A percentile compares a stretch with the other conserved stretches of the same genome.
Evolutionary conservation across 768 basidiomycete species (phyloP).

Genomic region (Hygrophoropsis aurantiaca): DNA sequence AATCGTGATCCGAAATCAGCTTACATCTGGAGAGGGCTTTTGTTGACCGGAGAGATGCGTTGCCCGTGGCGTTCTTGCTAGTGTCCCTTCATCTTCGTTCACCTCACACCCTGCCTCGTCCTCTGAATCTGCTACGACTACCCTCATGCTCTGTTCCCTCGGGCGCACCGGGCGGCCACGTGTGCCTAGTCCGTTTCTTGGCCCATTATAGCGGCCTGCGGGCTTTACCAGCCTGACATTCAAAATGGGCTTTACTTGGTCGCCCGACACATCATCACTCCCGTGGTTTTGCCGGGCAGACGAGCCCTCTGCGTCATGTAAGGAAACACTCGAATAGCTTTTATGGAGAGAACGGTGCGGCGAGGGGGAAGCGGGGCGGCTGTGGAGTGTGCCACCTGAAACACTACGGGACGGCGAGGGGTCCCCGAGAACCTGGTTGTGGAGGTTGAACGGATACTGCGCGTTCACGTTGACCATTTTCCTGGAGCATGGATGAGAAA

Average conservation of each 20-base stretch:
- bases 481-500: slow-evolving; percentile 30
- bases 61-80: slow-evolving; percentile 3
- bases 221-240: slow-evolving; percentile 25
- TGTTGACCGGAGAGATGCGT: slow-evolving; percentile 3
- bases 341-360: slow-evolving; percentile 19
- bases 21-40: slow-evolving; percentile 13
- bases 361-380: slow-evolving; percentile 19
- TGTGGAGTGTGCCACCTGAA: slow-evolving; percentile 28
- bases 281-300: slow-evolving; percentile 11
- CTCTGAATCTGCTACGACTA: background rate
- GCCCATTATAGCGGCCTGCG: slow-evolving; percentile 2
- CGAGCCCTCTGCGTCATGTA: slow-evolving; percentile 18
- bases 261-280: slow-evolving; percentile 3
- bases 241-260: slow-evolving; percentile 10
- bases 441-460: slow-evolving; percentile 60
- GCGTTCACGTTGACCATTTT: slow-evolving; percentile 73
- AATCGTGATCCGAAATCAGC: slow-evolving; percentile 8
- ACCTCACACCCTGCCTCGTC: background rate
- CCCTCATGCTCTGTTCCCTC: slow-evolving; percentile 11
- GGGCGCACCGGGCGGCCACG: slow-evolving; percentile 23
- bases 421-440: slow-evolving; percentile 35
- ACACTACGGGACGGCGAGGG: slow-evolving; percentile 30
- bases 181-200: slow-evolving; percentile 3
- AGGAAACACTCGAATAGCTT: slow-evolving; percentile 19
- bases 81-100: slow-evolving; percentile 3